These are phyloP conservation scores for Centrapalus pauciflorus DNA, from an alignment of 129 eudicot species.

Conservation along the genomic window DNA sequence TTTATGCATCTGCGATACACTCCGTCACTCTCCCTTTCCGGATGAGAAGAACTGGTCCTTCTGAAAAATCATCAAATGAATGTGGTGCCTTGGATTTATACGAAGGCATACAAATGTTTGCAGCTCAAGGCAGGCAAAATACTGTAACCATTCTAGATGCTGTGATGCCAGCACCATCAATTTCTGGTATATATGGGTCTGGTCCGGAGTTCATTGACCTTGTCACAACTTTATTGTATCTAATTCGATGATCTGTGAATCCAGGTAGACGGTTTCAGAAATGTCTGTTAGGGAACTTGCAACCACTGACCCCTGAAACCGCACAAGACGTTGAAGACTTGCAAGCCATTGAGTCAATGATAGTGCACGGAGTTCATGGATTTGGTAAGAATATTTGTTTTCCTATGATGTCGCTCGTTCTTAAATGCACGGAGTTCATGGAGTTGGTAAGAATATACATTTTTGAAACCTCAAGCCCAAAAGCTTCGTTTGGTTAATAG, in stretches of 20 bases:
- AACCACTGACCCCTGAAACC: slow-evolving; percentile 68
- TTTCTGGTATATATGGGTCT: slow-evolving; percentile 48
- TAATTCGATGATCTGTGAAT: slow-evolving; percentile 6
- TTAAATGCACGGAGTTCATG: neutral
- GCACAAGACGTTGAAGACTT: slow-evolving; percentile 65
- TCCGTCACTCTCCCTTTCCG: slow-evolving; percentile 79
- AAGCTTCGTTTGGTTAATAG: too few species aligned
- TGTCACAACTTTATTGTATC: slow-evolving; percentile 2
- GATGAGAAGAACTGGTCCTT: slow-evolving; percentile 62
- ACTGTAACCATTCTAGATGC: slow-evolving; percentile 58
- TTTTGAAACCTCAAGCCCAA: too few species aligned
- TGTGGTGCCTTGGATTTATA: slow-evolving; percentile 54
- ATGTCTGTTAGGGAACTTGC: slow-evolving; percentile 47
- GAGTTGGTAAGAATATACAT: neutral
- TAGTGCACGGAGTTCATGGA: slow-evolving; percentile 64
- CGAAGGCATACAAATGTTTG: slow-evolving; percentile 61
- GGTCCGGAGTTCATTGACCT: neutral
- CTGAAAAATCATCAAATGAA: slow-evolving; percentile 31
- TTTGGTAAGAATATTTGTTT: slow-evolving; percentile 45
- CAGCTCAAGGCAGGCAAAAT: slow-evolving; percentile 80
- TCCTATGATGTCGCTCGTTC: too few species aligned
- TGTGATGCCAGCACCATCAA: slow-evolving; percentile 77
- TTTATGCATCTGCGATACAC: slow-evolving; percentile 90
- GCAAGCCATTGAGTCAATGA: slow-evolving; percentile 65
- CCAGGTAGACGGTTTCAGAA: slow-evolving; percentile 43